phyloP scores from a whole-genome alignment of 306 rosid species.

The Cicer bijugum region DNA sequence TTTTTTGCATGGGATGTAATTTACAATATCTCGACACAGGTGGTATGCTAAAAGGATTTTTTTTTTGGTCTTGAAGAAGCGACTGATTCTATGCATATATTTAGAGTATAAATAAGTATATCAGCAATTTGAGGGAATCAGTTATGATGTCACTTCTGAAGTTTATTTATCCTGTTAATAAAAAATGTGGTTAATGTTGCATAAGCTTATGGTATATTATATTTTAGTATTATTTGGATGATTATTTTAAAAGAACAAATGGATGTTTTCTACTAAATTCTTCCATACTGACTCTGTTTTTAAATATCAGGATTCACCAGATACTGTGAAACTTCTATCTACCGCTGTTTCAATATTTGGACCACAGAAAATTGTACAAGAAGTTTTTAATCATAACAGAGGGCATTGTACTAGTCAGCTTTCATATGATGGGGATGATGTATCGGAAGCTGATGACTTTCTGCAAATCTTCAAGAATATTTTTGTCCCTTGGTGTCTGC shows the following conservation, averaged over 20 bases:
- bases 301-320: constrained; percentile 70
- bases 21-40: constrained; percentile 13
- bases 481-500: constrained; percentile 92
- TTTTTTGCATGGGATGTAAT: background rate
- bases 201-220: constrained; percentile 22
- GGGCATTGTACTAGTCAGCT: constrained; percentile 45
- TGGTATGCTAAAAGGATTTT: background rate
- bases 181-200: constrained; percentile 22
- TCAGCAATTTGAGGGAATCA: constrained; percentile 29
- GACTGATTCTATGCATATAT: constrained; percentile 1
- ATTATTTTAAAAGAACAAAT: background rate
- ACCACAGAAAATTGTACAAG: constrained; percentile 65
- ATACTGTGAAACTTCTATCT: constrained; percentile 66
- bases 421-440: constrained; percentile 46
- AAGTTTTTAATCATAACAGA: constrained; percentile 58
- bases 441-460: constrained; percentile 56
- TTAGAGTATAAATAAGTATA: constrained; percentile 27
- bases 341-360: constrained; percentile 82
- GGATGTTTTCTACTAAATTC: constrained; percentile 14
- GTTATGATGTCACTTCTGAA: constrained; percentile 15
- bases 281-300: constrained; percentile 42
- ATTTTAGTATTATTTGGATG: constrained; percentile 20
- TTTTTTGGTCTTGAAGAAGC: background rate
- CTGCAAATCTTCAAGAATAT: constrained; percentile 72
- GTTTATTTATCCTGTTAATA: constrained; percentile 25